phyloP scores from a whole-genome alignment of 1,284 basidiomycete genomes.

The Tilletia indica region DNA sequence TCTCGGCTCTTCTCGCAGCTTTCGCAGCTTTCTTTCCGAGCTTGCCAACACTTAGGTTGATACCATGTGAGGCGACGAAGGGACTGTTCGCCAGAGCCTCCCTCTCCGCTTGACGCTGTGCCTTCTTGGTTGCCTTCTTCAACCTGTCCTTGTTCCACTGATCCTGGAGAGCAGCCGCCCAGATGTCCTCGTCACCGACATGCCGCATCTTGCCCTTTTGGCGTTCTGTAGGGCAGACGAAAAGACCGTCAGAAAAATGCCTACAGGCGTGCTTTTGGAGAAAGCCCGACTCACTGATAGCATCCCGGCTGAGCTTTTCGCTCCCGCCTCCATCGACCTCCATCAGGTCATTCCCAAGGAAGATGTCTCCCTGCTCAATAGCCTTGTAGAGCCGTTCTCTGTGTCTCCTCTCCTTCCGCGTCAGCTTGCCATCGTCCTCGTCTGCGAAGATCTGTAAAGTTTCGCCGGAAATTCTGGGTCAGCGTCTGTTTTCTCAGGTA shows the following conservation, averaged over 20 bases:
- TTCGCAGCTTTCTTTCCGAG: conserved; percentile 33
- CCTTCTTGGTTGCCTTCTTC: conserved; percentile 77
- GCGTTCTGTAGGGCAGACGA: conserved; percentile 56
- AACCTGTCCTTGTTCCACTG: conserved; percentile 78
- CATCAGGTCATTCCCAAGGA: conserved; percentile 28
- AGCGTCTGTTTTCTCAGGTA: background rate
- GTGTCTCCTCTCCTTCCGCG: conserved; percentile 56
- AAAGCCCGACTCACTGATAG: background rate
- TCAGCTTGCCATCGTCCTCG: conserved; percentile 19
- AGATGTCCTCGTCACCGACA: conserved; percentile 59
- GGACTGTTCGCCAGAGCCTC: conserved; percentile 62
- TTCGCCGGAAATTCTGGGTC: background rate
- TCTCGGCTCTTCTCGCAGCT: conserved; percentile 27
- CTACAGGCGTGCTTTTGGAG: background rate
- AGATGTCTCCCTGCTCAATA: conserved; percentile 55
- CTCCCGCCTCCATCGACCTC: conserved; percentile 21
- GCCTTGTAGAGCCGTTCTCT: conserved; percentile 67
- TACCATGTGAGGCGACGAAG: conserved; percentile 48
- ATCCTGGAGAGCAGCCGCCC: conserved; percentile 67
- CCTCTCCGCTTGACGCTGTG: conserved; percentile 63
- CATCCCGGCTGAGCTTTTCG: background rate
- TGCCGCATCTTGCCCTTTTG: conserved; percentile 60
- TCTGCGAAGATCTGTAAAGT: conserved; percentile 10
- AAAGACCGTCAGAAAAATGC: background rate
- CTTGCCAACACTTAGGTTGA: conserved; percentile 39